Percentiles rank a stretch among this genome's conserved stretches.
These are phyloP conservation scores for Chenopodium quinoa DNA, from an alignment of 148 eudicot species.

Conservation along the genomic window DNA sequence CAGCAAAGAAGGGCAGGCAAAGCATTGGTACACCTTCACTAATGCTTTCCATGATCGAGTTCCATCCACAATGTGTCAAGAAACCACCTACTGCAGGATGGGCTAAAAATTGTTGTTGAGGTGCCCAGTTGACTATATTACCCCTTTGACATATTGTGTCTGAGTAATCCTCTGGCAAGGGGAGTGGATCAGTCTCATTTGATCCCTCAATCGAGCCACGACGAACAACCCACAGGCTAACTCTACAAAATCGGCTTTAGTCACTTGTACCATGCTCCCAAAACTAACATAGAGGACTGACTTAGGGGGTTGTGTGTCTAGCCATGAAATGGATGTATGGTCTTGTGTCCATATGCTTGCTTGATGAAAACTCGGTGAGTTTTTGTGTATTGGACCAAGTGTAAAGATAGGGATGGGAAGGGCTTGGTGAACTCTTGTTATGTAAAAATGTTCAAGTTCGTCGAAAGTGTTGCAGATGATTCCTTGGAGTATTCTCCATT, in stretches of 20 bases:
- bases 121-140: slow-evolving; percentile 47
- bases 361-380: slow-evolving; percentile 15
- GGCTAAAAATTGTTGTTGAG: slow-evolving; percentile 42
- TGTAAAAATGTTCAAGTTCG: slow-evolving; percentile 27
- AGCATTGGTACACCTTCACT: slow-evolving; percentile 52
- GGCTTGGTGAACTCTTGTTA: slow-evolving; percentile 6
- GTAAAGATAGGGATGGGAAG: slow-evolving; percentile 33
- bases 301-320: slow-evolving; percentile 38
- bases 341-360: slow-evolving; percentile 28
- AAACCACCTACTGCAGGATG: slow-evolving; percentile 46
- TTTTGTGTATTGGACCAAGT: slow-evolving; percentile 41
- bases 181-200: slow-evolving; percentile 16
- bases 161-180: slow-evolving; percentile 31
- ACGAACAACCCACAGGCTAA: slow-evolving; percentile 44
- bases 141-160: slow-evolving; percentile 27
- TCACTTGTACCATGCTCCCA: slow-evolving; percentile 37
- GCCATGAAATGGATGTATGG: slow-evolving; percentile 38
- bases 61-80: slow-evolving; percentile 60
- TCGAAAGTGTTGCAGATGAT: slow-evolving; percentile 40
- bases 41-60: slow-evolving; percentile 46
- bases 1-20: slow-evolving; percentile 40
- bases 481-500: slow-evolving; percentile 27
- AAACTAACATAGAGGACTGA: slow-evolving; percentile 47
- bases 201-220: slow-evolving; percentile 11
- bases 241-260: slow-evolving; percentile 32